A percentile compares a stretch with the other conserved stretches of the same genome.
These are phyloP conservation scores for Microbotryum saponariae DNA, from an alignment of 1,284 basidiomycete species.

Conservation along the genomic window DNA sequence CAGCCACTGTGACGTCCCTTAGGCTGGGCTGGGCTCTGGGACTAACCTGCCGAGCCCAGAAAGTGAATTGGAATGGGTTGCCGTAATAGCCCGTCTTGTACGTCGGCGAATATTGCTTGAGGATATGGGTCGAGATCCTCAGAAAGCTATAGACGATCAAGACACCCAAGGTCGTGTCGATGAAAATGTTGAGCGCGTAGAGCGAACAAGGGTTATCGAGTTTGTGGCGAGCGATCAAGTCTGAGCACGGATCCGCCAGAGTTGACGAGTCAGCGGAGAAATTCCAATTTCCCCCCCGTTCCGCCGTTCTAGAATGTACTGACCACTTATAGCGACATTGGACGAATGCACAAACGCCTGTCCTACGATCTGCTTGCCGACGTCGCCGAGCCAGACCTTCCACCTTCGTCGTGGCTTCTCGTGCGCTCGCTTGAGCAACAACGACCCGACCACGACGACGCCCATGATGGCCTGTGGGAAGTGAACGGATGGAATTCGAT, in stretches of 20 bases:
- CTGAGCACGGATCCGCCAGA: slow-evolving; percentile 25
- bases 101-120: slow-evolving; percentile 59
- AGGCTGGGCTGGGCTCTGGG: background rate
- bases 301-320: background rate
- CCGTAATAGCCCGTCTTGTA: slow-evolving; percentile 85
- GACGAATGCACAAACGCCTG: slow-evolving; percentile 81
- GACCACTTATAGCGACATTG: slow-evolving; percentile 61
- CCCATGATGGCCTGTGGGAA: slow-evolving; percentile 67
- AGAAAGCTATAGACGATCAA: slow-evolving; percentile 73
- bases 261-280: background rate
- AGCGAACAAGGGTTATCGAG: slow-evolving; percentile 68
- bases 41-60: slow-evolving; percentile 14
- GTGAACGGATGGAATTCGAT: background rate
- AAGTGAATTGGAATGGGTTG: slow-evolving; percentile 52
- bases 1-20: slow-evolving; percentile 2
- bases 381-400: slow-evolving; percentile 87
- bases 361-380: slow-evolving; percentile 84
- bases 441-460: slow-evolving; percentile 69
- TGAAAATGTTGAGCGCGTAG: slow-evolving; percentile 83
- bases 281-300: no score
- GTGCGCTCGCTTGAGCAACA: slow-evolving; percentile 80
- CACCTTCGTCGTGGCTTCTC: slow-evolving; percentile 79
- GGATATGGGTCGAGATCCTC: slow-evolving; percentile 58
- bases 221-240: slow-evolving; percentile 54
- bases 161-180: slow-evolving; percentile 91